Base-by-base conservation (phyloP, 257 asterid species). In the Solanum acaule region DNA sequence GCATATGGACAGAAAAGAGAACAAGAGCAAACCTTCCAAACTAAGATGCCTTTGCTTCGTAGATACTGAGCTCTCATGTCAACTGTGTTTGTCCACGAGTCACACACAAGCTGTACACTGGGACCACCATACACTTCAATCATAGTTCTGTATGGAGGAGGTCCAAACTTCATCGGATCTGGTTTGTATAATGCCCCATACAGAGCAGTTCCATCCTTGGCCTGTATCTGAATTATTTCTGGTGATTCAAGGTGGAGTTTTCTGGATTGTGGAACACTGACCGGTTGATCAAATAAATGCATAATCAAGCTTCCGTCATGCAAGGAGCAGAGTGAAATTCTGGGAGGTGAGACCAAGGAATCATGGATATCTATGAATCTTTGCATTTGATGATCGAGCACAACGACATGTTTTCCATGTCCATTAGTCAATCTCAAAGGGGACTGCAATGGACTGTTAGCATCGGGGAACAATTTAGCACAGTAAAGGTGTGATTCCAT, bases 121-220 rank as follows among this genome's bases (percentile, higher is more conserved):
- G 99, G 99, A 86, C 99, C 99, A 91, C 99, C 98, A 85, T 96
- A 95, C 76, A 96, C 99, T 81, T 95, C 98, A 88, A 96, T 88
- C 98, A 96, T 96, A 15, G 99, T 92, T 90, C 94, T 94, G 87
- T 96, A 96, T 7, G 99, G 99, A 9, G 99, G 99, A 40, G 96
- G 97, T 85, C 99, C 99, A 86, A 93, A 96, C 90, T 85, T 95
- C 79, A 92, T 89, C 5, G 91, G 91, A 86, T 96, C 96, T 10
- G 98, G 98, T 88, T 91, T 95, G 90, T 96, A 96, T 71, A 96
- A 11, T 37, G 95, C 95, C 89, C 99, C 99, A 29, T 95, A 95
- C 88, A 96, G 90, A 75, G 89, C 86, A 22, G 96, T 95, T 79
- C 98, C 98, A 40, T 96, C 98, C 84, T 93, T 89, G 20, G 97